Evolutionary conservation across 768 basidiomycete genomes (phyloP).

Genomic region (Hericium erinaceus): DNA sequence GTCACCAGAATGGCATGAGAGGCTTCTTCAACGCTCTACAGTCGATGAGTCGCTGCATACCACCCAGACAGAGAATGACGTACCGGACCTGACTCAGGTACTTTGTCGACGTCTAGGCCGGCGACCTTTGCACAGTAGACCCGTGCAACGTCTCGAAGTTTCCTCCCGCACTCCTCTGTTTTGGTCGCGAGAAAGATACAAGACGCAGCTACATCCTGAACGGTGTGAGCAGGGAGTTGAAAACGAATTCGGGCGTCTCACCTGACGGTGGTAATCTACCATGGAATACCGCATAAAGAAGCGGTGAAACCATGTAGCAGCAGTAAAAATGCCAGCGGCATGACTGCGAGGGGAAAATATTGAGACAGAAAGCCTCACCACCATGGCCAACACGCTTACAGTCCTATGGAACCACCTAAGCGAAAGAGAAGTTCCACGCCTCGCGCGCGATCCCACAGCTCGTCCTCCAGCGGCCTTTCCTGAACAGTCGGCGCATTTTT

Average conservation of each 20-base stretch:
- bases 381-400: constrained; percentile 41
- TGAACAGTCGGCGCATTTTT: constrained; percentile 10
- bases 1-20: constrained; percentile 60
- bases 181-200: constrained; percentile 89
- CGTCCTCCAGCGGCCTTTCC: constrained; percentile 37
- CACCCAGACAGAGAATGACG: constrained; percentile 9
- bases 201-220: constrained; percentile 73
- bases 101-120: constrained; percentile 42
- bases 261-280: constrained; percentile 76
- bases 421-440: constrained; percentile 84
- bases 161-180: constrained; percentile 82
- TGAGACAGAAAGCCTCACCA: constrained; percentile 9
- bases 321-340: constrained; percentile 75
- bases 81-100: constrained; percentile 61
- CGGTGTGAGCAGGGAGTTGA: constrained; percentile 6
- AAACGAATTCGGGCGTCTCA: constrained; percentile 21
- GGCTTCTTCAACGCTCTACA: constrained; percentile 67
- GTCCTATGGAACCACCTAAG: constrained; percentile 61
- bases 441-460: constrained; percentile 70
- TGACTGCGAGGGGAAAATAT: constrained; percentile 37
- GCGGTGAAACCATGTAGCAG: constrained; percentile 85
- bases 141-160: constrained; percentile 75
- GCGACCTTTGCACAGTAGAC: constrained; percentile 63
- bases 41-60: background rate
- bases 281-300: constrained; percentile 85